Base-by-base conservation (phyloP, 768 basidiomycete species). In the Tricholoma terreum region DNA sequence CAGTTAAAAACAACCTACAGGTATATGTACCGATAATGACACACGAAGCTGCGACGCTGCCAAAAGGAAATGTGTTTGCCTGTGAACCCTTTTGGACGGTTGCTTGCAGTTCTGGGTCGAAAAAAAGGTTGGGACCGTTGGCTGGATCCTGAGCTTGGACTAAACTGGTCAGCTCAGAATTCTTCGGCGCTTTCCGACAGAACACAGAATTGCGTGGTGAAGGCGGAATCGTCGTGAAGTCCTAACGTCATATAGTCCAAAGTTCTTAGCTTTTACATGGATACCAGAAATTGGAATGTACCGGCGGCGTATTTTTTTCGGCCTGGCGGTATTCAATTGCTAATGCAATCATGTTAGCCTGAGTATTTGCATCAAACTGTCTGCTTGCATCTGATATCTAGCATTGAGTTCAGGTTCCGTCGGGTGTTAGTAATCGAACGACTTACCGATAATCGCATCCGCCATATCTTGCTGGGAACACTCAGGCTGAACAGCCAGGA, bases 261-360 rank as follows among this genome's bases (percentile, higher is more conserved):
- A 40, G 17, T 40, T n/a, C 38, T 43, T 22, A 22, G 21, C 10
- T 43, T 8, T 21, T 2, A 19, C 10, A 4, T 1, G 19, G 42
- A 38, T 14, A 5, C 21, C 17, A 34, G 19, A 35, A 54, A 52
- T 24, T 31, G 62, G 24, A 38, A 59, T 74, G 55, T 61, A 81
- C 82, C 36, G 82, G 82, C 62, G 80, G 81, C 1, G 83, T 83
- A 66, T 85, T 84, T 73, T 83, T 85, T 72, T 84, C 84, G 0
- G 67, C 75, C 60, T 82, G 79, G 46, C 82, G 79, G 64, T 82
- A 83, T 63, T 81, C 77, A 9, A 74, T 60, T 14, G 83, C 84
- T 46, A 83, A 70, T 9, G 74, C 72, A 55, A 84, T 74, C 81
- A 84, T 82, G 50, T 73, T 78, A 4, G 73, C 71, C 57, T 79